Conservation (phyloP, 2,329 filamentous ascomycete genomes). For the Tolypocladium pustulatum region DNA sequence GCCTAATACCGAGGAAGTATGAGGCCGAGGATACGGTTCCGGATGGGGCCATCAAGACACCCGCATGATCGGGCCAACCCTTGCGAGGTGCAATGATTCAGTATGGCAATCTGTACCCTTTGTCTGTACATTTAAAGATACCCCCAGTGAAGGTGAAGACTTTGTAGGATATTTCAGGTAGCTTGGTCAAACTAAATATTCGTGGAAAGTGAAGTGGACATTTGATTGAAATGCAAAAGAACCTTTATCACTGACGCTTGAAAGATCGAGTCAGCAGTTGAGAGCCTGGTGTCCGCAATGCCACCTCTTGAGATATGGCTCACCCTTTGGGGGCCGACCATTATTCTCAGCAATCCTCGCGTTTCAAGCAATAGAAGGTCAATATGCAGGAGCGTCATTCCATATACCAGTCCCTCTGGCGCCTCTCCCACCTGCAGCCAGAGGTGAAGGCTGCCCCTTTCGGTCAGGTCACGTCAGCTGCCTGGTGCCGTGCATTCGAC, state of each 20-base stretch:
- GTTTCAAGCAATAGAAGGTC: no score
- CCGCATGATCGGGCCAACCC: constrained; percentile 16
- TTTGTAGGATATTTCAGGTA: neutral
- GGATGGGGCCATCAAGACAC: constrained; percentile 30
- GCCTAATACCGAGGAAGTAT: constrained; percentile 47
- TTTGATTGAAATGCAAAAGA: neutral
- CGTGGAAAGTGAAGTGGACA: neutral
- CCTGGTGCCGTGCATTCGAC: no score
- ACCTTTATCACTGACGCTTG: no score
- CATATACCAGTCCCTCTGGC: no score
- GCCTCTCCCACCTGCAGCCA: no score
- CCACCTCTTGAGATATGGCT: no score
- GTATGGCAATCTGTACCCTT: neutral
- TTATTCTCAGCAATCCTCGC: no score
- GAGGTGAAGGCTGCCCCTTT: no score
- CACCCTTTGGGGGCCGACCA: no score
- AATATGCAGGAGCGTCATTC: no score
- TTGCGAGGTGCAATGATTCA: neutral
- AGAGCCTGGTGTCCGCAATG: neutral
- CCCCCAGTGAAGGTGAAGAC: neutral
- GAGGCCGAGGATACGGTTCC: constrained; percentile 32
- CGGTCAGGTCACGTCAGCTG: no score
- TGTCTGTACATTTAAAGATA: constrained; percentile 6
- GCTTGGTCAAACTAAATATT: neutral
- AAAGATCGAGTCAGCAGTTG: neutral